Conservation (phyloP, 208 protist species). For the Trypanosoma boissoni region DNA sequence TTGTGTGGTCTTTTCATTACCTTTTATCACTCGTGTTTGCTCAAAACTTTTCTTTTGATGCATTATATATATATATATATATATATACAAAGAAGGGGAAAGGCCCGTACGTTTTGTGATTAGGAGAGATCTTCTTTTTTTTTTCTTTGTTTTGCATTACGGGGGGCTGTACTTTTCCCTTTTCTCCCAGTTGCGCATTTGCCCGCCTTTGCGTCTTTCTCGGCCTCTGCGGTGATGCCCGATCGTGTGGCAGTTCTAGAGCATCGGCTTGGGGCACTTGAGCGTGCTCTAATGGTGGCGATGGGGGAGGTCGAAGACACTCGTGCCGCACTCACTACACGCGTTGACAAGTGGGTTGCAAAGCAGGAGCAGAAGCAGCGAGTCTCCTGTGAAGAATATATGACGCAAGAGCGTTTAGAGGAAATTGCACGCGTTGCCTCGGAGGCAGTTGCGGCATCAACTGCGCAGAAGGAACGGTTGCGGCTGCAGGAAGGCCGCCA, state of each 20-base stretch:
- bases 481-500: not conserved
- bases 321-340: slow-evolving; percentile 2
- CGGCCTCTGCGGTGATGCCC: not conserved
- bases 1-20: too few relatives aligned
- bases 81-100: too few relatives aligned
- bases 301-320: slow-evolving; percentile 18
- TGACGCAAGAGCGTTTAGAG: not conserved
- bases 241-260: slow-evolving; percentile 12
- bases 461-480: not conserved
- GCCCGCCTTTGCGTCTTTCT: not conserved
- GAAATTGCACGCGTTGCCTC: not conserved
- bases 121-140: slow-evolving; percentile 12
- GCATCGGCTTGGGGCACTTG: slow-evolving; percentile 10
- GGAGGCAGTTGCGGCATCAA: not conserved
- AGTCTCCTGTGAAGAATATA: not conserved
- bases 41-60: too few relatives aligned
- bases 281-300: slow-evolving; percentile 11
- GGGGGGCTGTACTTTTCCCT: slow-evolving; percentile 1
- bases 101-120: too few relatives aligned
- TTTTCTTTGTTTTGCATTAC: slow-evolving; percentile 3
- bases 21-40: too few relatives aligned
- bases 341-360: too few relatives aligned
- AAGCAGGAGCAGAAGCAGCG: not conserved
- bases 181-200: slow-evolving; percentile 1
- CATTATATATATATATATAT: too few relatives aligned